Conservation (phyloP, 1,284 basidiomycete species). For the Cryptococcus sp. region DNA sequence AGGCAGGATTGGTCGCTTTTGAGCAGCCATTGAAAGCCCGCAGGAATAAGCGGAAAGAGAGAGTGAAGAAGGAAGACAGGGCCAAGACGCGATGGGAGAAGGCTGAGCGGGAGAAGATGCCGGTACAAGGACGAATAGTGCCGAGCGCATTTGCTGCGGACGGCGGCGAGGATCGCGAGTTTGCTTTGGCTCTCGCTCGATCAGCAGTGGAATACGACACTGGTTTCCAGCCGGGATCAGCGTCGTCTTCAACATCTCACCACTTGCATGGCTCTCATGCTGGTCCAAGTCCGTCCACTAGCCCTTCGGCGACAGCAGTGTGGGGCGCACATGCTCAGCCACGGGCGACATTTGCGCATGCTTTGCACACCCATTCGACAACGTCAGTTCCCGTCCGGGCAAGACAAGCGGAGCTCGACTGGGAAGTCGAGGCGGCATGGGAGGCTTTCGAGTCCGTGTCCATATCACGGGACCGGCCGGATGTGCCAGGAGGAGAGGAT, state of each 20-base stretch:
- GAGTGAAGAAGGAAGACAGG: slow-evolving; percentile 76
- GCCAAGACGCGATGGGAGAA: slow-evolving; percentile 78
- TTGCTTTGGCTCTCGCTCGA: slow-evolving; percentile 38
- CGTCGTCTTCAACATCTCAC: slow-evolving; percentile 15
- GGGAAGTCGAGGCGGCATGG: slow-evolving; percentile 78
- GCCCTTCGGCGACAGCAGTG: slow-evolving; percentile 23
- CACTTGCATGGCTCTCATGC: slow-evolving; percentile 1
- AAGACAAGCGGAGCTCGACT: slow-evolving; percentile 53
- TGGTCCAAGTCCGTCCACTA: slow-evolving; percentile 24
- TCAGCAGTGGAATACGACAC: slow-evolving; percentile 30
- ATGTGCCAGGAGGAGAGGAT: neutral
- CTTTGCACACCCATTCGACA: slow-evolving; percentile 31
- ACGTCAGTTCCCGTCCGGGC: slow-evolving; percentile 12
- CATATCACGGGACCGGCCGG: slow-evolving; percentile 3
- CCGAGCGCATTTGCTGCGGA: slow-evolving; percentile 18
- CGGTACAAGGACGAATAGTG: slow-evolving; percentile 24
- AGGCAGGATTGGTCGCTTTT: slow-evolving; percentile 72
- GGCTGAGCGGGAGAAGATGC: slow-evolving; percentile 61
- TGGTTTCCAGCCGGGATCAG: slow-evolving; percentile 17
- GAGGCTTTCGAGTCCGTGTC: slow-evolving; percentile 65
- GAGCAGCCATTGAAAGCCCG: slow-evolving; percentile 75
- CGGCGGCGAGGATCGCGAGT: slow-evolving; percentile 36
- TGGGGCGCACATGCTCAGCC: slow-evolving; percentile 23
- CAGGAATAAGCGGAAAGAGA: slow-evolving; percentile 72
- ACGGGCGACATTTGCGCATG: slow-evolving; percentile 30